Evolutionary conservation across 2,329 filamentous ascomycete species (phyloP).

Genomic region (Botrytis elliptica): DNA sequence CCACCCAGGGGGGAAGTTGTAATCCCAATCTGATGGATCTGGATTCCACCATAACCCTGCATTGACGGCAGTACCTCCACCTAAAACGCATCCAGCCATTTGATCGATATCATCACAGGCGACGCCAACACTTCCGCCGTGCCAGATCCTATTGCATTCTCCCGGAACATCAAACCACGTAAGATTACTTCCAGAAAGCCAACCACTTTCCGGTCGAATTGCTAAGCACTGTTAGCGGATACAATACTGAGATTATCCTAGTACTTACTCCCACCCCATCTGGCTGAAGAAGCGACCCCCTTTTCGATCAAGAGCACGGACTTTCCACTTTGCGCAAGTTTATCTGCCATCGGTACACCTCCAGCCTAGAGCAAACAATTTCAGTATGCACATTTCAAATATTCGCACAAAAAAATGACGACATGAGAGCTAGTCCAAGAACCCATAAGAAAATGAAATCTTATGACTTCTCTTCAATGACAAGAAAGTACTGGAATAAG

Average conservation of each 20-base stretch:
- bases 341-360: slow-evolving; percentile 55
- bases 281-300: slow-evolving; percentile 60
- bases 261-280: slow-evolving; percentile 55
- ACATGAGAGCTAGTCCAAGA: not conserved
- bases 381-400: not conserved
- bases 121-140: slow-evolving; percentile 44
- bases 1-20: slow-evolving; percentile 72
- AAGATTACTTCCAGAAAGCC: slow-evolving; percentile 58
- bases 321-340: slow-evolving; percentile 61
- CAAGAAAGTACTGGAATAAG: not conserved
- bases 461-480: not conserved
- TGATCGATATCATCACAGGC: slow-evolving; percentile 69
- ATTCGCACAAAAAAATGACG: not conserved
- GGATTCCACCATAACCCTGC: slow-evolving; percentile 69
- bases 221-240: slow-evolving; percentile 26
- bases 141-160: slow-evolving; percentile 64
- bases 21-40: slow-evolving; percentile 65
- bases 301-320: slow-evolving; percentile 64
- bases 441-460: not conserved
- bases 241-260: not conserved
- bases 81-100: slow-evolving; percentile 70
- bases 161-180: slow-evolving; percentile 72
- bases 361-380: slow-evolving; percentile 39
- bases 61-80: slow-evolving; percentile 57
- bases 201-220: slow-evolving; percentile 47